A percentile compares a stretch with the other conserved stretches of the same genome.
These are phyloP conservation scores for Mycena crocata DNA, from an alignment of 768 basidiomycete species.

Conservation along the genomic window DNA sequence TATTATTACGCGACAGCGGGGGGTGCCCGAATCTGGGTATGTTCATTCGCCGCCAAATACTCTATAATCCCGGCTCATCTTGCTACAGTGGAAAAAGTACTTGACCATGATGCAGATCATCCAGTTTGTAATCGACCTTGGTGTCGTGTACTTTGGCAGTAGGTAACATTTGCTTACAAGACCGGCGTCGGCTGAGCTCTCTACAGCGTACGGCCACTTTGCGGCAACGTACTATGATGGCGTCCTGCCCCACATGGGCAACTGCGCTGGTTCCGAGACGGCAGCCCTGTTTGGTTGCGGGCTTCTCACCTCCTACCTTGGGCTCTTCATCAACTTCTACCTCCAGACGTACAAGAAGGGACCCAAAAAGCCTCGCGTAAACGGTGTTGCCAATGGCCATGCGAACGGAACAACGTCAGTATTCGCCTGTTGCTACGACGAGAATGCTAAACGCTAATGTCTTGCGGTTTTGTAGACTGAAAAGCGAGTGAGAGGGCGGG, in stretches of 20 bases:
- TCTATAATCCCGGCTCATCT: slow-evolving; percentile 14
- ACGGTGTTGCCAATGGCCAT: slow-evolving; percentile 58
- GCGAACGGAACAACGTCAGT: slow-evolving; percentile 53
- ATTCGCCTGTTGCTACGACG: background rate
- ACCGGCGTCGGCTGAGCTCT: slow-evolving; percentile 13
- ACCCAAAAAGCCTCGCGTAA: slow-evolving; percentile 52
- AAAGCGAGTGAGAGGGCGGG: slow-evolving; percentile 19
- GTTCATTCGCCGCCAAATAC: slow-evolving; percentile 30
- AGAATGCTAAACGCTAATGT: slow-evolving; percentile 20
- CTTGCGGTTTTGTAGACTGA: slow-evolving; percentile 37
- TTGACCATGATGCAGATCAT: slow-evolving; percentile 96
- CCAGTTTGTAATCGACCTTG: slow-evolving; percentile 94
- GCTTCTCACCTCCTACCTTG: slow-evolving; percentile 90
- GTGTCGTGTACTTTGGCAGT: slow-evolving; percentile 95
- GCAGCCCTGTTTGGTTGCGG: slow-evolving; percentile 92
- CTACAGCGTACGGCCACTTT: slow-evolving; percentile 84
- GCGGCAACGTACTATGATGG: slow-evolving; percentile 69
- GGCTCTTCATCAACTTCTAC: slow-evolving; percentile 97
- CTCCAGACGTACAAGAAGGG: slow-evolving; percentile 82
- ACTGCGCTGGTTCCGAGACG: slow-evolving; percentile 89
- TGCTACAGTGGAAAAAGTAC: slow-evolving; percentile 95
- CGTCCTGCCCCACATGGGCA: slow-evolving; percentile 74
- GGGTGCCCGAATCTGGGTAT: slow-evolving; percentile 95
- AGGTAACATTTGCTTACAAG: slow-evolving; percentile 49
- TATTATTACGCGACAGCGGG: slow-evolving; percentile 99